These are phyloP conservation scores for Penicillium pancosmium DNA, from an alignment of 495 filamentous ascomycete genomes.

Conservation along the genomic window DNA sequence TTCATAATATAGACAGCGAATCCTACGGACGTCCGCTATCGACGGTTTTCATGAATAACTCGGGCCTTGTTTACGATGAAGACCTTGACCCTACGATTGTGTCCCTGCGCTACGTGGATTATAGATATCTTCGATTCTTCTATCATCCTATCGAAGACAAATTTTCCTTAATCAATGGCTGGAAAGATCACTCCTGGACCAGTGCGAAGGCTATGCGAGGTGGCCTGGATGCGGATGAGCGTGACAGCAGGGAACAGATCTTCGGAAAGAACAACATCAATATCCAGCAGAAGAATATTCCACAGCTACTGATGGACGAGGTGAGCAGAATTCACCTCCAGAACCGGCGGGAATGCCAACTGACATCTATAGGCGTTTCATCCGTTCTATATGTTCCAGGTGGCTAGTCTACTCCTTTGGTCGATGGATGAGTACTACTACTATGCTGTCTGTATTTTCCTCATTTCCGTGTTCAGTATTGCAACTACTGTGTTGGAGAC, in stretches of 20 bases:
- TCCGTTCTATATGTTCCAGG: constrained; percentile 97
- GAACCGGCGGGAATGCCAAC: constrained; percentile 10
- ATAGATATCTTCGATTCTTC: constrained; percentile 91
- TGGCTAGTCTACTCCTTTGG: constrained; percentile 94
- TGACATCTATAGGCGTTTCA: constrained; percentile 71
- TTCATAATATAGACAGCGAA: constrained; percentile 66
- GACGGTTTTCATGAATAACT: constrained; percentile 76
- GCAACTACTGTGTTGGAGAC: constrained; percentile 88
- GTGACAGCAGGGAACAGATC: constrained; percentile 76
- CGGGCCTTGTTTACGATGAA: constrained; percentile 66
- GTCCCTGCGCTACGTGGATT: constrained; percentile 75
- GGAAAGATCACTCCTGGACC: constrained; percentile 92
- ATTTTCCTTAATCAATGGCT: constrained; percentile 81
- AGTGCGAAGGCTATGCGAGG: constrained; percentile 71
- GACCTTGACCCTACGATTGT: constrained; percentile 80
- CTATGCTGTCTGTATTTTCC: constrained; percentile 93
- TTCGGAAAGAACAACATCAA: constrained; percentile 91
- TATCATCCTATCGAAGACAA: constrained; percentile 87
- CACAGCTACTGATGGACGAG: constrained; percentile 87
- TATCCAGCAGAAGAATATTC: constrained; percentile 82
- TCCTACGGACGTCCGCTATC: constrained; percentile 81
- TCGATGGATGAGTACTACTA: constrained; percentile 96
- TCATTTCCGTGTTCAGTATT: constrained; percentile 93
- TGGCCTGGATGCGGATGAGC: constrained; percentile 91
- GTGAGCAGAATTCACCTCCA: constrained; percentile 40